Base-by-base conservation (phyloP, 768 basidiomycete genomes). In the Rhizopogon vinicolor region DNA sequence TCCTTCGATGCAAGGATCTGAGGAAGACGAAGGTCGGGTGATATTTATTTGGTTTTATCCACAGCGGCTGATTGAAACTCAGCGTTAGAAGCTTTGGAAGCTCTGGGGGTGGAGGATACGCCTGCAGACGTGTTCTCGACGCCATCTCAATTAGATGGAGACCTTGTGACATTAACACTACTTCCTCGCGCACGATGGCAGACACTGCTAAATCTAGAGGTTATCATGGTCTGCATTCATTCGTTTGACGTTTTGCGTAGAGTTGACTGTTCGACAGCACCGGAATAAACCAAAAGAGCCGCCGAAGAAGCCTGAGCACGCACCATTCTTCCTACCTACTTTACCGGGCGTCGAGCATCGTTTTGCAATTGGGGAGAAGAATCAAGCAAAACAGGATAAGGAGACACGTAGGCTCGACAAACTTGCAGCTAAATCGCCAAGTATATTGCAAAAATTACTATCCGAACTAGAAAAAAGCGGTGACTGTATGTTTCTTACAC, bases 231-330 rank as follows among this genome's bases (percentile, higher is more conserved):
- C 60, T 70, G 31, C 53, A 41, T n/a, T 14, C 35, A 3, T 28
- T 28, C 1, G 5, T 49, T 22, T 22, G 7, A 22, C 29, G 19
- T 39, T 37, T 25, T 29, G 28, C 51, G 12, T 31, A 37, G 31
- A 58, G 49, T 37, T 16, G n/a, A 31, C 45, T 33, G 22, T 42
- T 41, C 14, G 50, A 46, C 9, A 96, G 89, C 88, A 90, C 80
- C 86, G 97, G 53, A 98, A 98, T 69, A 97, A 95, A 76, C 94
- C 97, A 12, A 93, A 89, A 70, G 95, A 97, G 59, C 84, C 94
- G 0, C 93, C 94, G 7, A 98, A 98, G 71, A 89, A 87, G 25
- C 92, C 93, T 12, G 96, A 98, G 72, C 83, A 92, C 57, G 96
- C 94, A 1, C 97, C 97, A 0, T 99, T 99, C 78, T 99, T 98